Conservation (phyloP, 768 basidiomycete genomes). For the Termitomyces sp. region DNA sequence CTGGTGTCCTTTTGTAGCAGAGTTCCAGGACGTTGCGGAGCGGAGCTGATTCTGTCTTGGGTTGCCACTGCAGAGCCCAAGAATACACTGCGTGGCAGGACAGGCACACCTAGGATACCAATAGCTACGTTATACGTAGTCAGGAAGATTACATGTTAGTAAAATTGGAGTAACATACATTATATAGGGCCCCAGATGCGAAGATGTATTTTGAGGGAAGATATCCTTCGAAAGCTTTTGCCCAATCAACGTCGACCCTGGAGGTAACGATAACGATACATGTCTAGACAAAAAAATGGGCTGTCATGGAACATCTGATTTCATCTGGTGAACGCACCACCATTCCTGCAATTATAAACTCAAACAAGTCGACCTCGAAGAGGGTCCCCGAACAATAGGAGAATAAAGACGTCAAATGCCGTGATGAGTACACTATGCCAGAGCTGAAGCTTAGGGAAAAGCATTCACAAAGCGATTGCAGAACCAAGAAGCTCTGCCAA, state of each 20-base stretch:
- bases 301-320: not conserved
- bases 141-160: not conserved
- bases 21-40: conserved; percentile 18
- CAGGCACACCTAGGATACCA: conserved; percentile 76
- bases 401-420: conserved; percentile 58
- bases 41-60: conserved; percentile 58
- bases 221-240: conserved; percentile 66
- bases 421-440: conserved; percentile 72
- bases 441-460: conserved; percentile 62
- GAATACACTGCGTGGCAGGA: conserved; percentile 94
- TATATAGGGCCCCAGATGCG: conserved; percentile 54
- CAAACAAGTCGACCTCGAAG: conserved; percentile 67
- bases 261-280: conserved; percentile 77
- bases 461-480: conserved; percentile 73
- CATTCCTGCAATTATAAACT: conserved; percentile 33
- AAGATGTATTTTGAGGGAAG: conserved; percentile 66
- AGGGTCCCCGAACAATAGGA: conserved; percentile 71
- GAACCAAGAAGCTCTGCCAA: conserved; percentile 78
- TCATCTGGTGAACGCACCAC: conserved; percentile 40
- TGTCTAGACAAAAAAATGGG: conserved; percentile 44
- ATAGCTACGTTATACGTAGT: conserved; percentile 35
- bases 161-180: conserved; percentile 35
- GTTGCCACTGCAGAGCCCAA: conserved; percentile 83
- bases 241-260: conserved; percentile 67
- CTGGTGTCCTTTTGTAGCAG: conserved; percentile 10